phyloP scores from a whole-genome alignment of 495 filamentous ascomycete species.

The Glonium stellatum region DNA sequence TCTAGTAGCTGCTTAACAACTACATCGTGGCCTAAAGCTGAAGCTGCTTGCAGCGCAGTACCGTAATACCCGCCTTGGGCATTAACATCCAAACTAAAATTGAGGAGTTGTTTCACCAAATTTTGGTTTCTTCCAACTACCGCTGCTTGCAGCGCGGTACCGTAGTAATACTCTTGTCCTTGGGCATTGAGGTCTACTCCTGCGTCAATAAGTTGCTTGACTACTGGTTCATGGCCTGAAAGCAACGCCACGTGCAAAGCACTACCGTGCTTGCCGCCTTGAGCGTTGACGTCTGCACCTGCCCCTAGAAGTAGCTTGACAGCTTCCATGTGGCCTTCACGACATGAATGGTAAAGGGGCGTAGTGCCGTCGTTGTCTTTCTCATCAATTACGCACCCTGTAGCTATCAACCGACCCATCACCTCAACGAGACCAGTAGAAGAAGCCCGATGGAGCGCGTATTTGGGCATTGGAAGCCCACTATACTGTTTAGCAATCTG shows the following conservation, averaged over 20 bases:
- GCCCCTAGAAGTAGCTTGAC: neutral
- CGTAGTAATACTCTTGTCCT: neutral
- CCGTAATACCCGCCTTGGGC: conserved; percentile 8
- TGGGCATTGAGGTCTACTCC: conserved; percentile 9
- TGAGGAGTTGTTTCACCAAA: neutral
- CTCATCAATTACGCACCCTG: neutral
- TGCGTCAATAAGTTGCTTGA: conserved; percentile 6
- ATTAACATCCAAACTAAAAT: neutral
- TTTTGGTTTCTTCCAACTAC: too few species aligned
- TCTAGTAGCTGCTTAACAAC: neutral
- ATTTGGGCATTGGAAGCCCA: neutral
- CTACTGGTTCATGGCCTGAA: neutral
- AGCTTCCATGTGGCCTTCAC: neutral
- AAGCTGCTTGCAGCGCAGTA: conserved; percentile 8
- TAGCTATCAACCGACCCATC: neutral
- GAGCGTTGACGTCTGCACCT: conserved; percentile 1
- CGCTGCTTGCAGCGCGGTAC: neutral
- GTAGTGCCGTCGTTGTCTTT: neutral
- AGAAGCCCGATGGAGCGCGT: neutral
- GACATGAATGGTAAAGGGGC: neutral
- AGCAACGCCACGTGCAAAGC: conserved; percentile 6
- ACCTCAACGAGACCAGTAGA: neutral
- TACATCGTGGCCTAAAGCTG: neutral
- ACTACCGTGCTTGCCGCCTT: conserved; percentile 6
- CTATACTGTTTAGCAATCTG: neutral